Conservation (phyloP, 805 yeast genomes). For the Ogataea paradorogensis region DNA sequence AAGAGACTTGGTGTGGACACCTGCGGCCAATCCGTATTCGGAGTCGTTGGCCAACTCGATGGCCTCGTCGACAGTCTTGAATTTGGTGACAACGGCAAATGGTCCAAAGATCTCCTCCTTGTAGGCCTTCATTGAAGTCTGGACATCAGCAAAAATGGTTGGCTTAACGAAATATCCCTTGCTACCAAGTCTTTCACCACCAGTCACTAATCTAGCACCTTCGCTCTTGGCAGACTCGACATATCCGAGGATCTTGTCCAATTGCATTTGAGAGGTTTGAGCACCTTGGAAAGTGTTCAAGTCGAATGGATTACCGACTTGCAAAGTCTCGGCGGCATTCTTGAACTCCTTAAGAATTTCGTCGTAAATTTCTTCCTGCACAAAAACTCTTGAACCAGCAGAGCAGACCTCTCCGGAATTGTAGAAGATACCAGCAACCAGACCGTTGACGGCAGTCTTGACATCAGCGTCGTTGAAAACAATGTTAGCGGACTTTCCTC, state of each 20-base stretch:
- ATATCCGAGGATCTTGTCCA: slow-evolving; percentile 64
- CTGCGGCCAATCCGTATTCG: slow-evolving; percentile 78
- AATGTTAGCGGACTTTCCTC: slow-evolving; percentile 80
- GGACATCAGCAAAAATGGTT: slow-evolving; percentile 69
- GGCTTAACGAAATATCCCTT: slow-evolving; percentile 75
- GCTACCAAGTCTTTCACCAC: slow-evolving; percentile 63
- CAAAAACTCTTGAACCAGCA: slow-evolving; percentile 76
- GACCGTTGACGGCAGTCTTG: slow-evolving; percentile 45
- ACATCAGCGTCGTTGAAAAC: slow-evolving; percentile 68
- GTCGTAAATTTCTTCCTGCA: slow-evolving; percentile 72
- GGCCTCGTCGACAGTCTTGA: slow-evolving; percentile 65
- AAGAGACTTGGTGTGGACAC: slow-evolving; percentile 65
- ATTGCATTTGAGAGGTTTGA: slow-evolving; percentile 68
- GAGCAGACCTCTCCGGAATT: slow-evolving; percentile 84
- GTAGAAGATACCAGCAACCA: slow-evolving; percentile 67
- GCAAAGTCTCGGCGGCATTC: slow-evolving; percentile 53
- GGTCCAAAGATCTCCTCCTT: slow-evolving; percentile 81
- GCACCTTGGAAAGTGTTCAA: slow-evolving; percentile 71
- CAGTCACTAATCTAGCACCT: slow-evolving; percentile 65
- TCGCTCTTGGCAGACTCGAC: slow-evolving; percentile 64
- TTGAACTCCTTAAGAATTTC: slow-evolving; percentile 57
- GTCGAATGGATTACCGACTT: slow-evolving; percentile 76
- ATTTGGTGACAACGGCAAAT: slow-evolving; percentile 67
- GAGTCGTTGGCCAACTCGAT: slow-evolving; percentile 65
- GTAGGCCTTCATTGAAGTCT: slow-evolving; percentile 58